These are phyloP conservation scores for Curvularia sp. DNA, from an alignment of 2,329 filamentous ascomycete species.

Conservation along the genomic window DNA sequence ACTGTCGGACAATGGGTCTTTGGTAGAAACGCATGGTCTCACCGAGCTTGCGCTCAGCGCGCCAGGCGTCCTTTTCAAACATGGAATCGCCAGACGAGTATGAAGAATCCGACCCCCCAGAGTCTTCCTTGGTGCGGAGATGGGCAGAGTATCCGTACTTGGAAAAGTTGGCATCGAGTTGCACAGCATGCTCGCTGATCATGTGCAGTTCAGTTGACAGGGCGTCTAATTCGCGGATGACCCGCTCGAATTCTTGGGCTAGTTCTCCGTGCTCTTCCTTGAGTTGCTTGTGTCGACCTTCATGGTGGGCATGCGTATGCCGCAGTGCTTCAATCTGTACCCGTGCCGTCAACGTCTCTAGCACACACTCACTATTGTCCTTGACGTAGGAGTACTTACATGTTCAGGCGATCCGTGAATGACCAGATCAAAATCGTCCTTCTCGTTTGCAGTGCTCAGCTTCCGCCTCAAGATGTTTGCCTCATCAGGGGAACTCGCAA, in stretches of 20 bases:
- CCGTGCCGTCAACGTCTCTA: background rate
- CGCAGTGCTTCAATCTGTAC: constrained; percentile 56
- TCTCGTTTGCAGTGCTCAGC: constrained; percentile 48
- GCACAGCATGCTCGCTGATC: constrained; percentile 61
- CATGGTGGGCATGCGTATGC: constrained; percentile 62
- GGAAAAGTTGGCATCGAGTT: constrained; percentile 67
- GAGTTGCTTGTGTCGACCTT: constrained; percentile 57
- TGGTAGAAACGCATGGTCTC: constrained; percentile 64
- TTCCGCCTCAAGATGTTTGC: constrained; percentile 57
- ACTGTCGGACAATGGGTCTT: constrained; percentile 67
- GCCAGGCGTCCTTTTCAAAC: constrained; percentile 50
- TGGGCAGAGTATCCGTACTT: constrained; percentile 69
- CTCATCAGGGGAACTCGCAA: constrained; percentile 64
- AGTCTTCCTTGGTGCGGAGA: constrained; percentile 53
- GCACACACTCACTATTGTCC: background rate
- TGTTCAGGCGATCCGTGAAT: constrained; percentile 64
- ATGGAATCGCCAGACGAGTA: constrained; percentile 22
- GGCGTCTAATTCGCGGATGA: constrained; percentile 61
- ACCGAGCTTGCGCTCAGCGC: constrained; percentile 49
- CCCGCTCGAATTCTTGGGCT: constrained; percentile 64
- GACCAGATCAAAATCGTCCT: constrained; percentile 62
- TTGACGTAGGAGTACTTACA: constrained; percentile 27
- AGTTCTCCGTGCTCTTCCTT: constrained; percentile 59
- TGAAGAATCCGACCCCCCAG: constrained; percentile 9
- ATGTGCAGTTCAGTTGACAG: constrained; percentile 63